A percentile compares a stretch with the other conserved stretches of the same genome.
Evolutionary conservation across 495 filamentous ascomycete genomes (phyloP).

Genomic region (Neurospora cerealis): DNA sequence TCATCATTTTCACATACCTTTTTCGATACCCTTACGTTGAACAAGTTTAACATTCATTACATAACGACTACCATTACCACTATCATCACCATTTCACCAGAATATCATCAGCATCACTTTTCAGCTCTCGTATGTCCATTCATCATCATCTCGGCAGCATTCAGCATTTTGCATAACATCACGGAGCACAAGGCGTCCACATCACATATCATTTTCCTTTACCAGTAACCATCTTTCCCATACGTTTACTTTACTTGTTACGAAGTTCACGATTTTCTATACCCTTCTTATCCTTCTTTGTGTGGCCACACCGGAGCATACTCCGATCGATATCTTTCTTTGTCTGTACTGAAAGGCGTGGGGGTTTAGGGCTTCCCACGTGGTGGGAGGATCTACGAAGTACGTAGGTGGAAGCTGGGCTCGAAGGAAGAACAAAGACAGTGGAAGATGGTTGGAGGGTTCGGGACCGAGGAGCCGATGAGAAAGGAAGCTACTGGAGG

Average conservation of each 20-base stretch:
- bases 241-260: background rate
- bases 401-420: background rate
- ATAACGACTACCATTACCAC: background rate
- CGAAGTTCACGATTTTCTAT: background rate
- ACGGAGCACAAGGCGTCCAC: background rate
- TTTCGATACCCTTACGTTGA: background rate
- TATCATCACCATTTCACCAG: background rate
- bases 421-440: background rate
- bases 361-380: background rate
- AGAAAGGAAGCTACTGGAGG: too few species aligned
- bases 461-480: background rate
- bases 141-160: background rate
- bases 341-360: background rate
- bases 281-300: background rate
- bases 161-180: background rate
- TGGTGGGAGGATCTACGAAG: background rate
- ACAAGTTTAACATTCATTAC: background rate
- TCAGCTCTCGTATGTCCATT: background rate
- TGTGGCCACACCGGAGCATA: background rate
- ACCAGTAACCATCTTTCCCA: background rate
- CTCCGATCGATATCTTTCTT: background rate
- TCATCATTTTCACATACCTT: background rate
- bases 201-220: background rate
- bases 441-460: too few species aligned
- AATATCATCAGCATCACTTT: background rate